Conservation (phyloP, 2,329 filamentous ascomycete species). For the Hypoxylon rubiginosum region DNA sequence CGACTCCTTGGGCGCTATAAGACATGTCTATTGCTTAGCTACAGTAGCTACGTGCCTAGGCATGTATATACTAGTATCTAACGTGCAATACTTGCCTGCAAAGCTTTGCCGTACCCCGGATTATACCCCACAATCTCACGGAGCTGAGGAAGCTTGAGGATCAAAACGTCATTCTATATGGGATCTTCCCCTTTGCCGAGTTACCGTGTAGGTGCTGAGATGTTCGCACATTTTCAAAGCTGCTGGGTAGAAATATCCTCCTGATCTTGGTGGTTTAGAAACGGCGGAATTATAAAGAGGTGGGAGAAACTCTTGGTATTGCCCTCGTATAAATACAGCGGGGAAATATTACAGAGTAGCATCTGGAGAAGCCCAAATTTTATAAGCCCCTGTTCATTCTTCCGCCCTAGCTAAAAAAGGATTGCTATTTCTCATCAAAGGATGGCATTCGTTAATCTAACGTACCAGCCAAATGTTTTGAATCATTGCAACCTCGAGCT, state of each 20-base stretch:
- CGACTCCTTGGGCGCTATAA: slow-evolving; percentile 5
- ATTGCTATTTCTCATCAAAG: slow-evolving; percentile 8
- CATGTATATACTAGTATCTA: neutral
- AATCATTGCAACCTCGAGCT: neutral
- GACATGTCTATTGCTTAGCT: slow-evolving; percentile 21
- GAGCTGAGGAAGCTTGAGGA: slow-evolving; percentile 34
- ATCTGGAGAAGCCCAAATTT: slow-evolving; percentile 21
- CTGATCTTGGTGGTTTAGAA: neutral
- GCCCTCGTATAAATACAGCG: slow-evolving; percentile 24
- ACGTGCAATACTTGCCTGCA: neutral
- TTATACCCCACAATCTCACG: slow-evolving; percentile 35
- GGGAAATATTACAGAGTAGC: slow-evolving; percentile 35
- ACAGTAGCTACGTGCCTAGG: neutral
- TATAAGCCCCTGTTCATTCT: slow-evolving; percentile 12
- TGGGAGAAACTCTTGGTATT: neutral
- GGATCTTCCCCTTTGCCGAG: slow-evolving; percentile 13
- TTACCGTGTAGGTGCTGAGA: slow-evolving; percentile 1
- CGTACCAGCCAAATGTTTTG: neutral
- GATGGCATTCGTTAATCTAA: neutral
- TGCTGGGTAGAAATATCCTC: neutral
- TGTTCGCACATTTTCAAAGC: neutral
- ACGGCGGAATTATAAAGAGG: neutral
- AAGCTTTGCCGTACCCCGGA: slow-evolving; percentile 32
- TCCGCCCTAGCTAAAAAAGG: slow-evolving; percentile 7
- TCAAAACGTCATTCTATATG: slow-evolving; percentile 19